phyloP scores from a whole-genome alignment of 108 stramenopile genomes.

The Skeletonema potamos region DNA sequence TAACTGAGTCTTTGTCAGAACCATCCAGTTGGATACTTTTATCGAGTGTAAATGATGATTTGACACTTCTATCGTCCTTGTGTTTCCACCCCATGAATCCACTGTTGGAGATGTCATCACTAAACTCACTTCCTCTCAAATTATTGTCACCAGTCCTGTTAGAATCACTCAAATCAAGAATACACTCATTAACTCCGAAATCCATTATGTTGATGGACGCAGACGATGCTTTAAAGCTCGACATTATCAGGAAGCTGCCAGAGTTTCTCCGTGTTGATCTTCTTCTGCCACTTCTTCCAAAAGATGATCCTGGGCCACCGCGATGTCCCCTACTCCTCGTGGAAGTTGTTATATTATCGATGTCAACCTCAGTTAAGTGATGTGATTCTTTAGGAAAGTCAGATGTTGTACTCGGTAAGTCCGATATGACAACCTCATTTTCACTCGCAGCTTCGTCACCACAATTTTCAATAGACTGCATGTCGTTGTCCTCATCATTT shows the following conservation, averaged over 20 bases:
- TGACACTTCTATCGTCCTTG: neutral
- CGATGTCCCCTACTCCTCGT: neutral
- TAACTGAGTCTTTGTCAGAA: neutral
- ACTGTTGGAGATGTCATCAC: neutral
- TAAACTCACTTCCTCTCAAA: neutral
- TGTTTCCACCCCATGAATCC: constrained; percentile 18
- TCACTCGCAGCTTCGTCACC: neutral
- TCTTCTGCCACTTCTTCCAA: neutral
- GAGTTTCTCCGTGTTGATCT: neutral
- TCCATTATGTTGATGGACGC: constrained; percentile 9
- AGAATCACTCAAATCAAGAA: neutral
- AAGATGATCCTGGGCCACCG: neutral
- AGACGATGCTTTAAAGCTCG: neutral
- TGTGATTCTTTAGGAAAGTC: neutral
- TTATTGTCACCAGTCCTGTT: neutral
- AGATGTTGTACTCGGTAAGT: neutral
- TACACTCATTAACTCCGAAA: neutral
- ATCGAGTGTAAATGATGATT: neutral
- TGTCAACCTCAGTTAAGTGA: neutral
- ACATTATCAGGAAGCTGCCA: neutral
- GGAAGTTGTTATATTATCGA: neutral
- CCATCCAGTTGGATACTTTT: neutral
- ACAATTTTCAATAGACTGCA: neutral
- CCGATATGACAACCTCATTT: neutral
- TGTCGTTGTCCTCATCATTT: neutral